phyloP scores from a whole-genome alignment of 2,329 filamentous ascomycete genomes.

The Xylariaceae sp. region DNA sequence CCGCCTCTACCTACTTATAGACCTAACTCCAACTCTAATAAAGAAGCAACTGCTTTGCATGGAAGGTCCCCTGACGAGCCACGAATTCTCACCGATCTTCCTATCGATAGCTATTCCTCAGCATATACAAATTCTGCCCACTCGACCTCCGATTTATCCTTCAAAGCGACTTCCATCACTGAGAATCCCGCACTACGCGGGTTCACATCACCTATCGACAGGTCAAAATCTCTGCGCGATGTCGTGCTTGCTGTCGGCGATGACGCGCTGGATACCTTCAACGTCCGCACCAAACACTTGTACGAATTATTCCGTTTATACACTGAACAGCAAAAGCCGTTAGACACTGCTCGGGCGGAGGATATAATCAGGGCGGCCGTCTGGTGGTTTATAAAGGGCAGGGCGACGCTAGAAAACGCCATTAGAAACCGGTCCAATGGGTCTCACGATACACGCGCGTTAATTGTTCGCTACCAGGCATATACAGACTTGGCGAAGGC shows the following conservation, averaged over 20 bases:
- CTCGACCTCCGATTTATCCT: conserved; percentile 30
- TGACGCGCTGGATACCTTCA: conserved; percentile 67
- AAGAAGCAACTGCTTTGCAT: conserved; percentile 17
- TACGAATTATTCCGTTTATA: conserved; percentile 73
- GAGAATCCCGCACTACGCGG: conserved; percentile 26
- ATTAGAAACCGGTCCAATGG: conserved; percentile 61
- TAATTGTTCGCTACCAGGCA: conserved; percentile 64
- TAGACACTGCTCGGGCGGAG: conserved; percentile 58
- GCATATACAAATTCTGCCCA: conserved; percentile 27
- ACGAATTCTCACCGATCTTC: conserved; percentile 21
- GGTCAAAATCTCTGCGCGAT: conserved; percentile 37
- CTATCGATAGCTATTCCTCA: conserved; percentile 26
- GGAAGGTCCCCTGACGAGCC: conserved; percentile 28
- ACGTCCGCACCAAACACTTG: conserved; percentile 65
- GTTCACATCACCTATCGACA: conserved; percentile 26
- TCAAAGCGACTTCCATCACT: conserved; percentile 28
- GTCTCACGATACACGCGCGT: conserved; percentile 51
- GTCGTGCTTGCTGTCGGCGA: conserved; percentile 47
- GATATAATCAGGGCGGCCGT: conserved; percentile 69
- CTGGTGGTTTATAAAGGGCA: conserved; percentile 89
- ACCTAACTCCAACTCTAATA: conserved; percentile 22
- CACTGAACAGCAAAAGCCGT: conserved; percentile 66
- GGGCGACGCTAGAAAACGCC: conserved; percentile 67
- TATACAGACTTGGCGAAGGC: conserved; percentile 82
- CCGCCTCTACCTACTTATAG: conserved; percentile 15